Evolutionary conservation across 148 eudicot species (phyloP), one percentile per base, ranked within the genome.

Genomic region (Euryodendron excelsum): DNA sequence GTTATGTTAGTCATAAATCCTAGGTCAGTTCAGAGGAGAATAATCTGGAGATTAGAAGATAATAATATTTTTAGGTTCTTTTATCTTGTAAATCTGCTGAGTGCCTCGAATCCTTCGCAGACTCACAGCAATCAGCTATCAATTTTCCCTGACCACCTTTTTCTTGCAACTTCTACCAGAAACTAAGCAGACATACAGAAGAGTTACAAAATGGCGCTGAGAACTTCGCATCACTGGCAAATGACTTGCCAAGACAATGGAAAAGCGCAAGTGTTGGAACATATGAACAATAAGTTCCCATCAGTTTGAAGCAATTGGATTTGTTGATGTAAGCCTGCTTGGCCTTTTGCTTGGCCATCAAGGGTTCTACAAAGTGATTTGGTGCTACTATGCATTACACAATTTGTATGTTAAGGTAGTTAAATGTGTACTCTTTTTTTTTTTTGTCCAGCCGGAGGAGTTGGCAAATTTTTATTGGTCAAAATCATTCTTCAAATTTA

Each of bases 241-340:
- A 82, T 61, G 92, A 85, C 91, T 96, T 67, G 99, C 87, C 64
- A 91, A 87, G 86, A 58, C 68, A 81, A 91, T 91, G 95, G 95
- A 96, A 78, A 89, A 87, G 78, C 97, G 98, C 8, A 96, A 91
- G 79, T 93, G 98, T 94, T 96, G 99, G 99, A 82, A 92, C 41
- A 50, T 91, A 74, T 94, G 77, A 93, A 25, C 8, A 66, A 14
- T n/a, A 60, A 53, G 41, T 27, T 59, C 20, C 8, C 34, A 21
- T 21, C 30, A 48, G 20, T 73, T 34, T 12, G 15, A 15, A 61
- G 31, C 15, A 48, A 12, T 52, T 27, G 41, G 15, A 71, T 78
- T 69, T 78, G 55, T 63, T 44, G 50, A 55, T 37, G 48, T 25
- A n/a, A 37, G 36, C 77, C 21, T 59, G 31, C 17, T 28, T 61